A percentile compares a stretch with the other conserved stretches of the same genome.
Evolutionary conservation across 1,284 basidiomycete species (phyloP).

Genomic region (Cronartium quercuum): DNA sequence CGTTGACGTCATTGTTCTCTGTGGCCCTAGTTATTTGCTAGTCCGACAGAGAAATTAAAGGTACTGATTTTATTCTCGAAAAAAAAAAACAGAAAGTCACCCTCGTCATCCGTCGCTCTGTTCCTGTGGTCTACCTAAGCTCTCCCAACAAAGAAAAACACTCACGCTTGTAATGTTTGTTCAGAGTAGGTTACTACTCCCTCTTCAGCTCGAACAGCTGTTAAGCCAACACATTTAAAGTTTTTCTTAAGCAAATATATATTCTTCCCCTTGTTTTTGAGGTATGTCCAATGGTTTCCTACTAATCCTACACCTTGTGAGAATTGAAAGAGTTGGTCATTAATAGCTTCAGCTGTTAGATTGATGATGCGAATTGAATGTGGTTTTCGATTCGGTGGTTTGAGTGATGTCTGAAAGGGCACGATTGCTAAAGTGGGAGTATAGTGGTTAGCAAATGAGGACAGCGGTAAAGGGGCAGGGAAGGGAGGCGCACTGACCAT

Average conservation of each 20-base stretch:
- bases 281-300: background rate
- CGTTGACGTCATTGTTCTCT: too few species aligned
- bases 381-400: background rate
- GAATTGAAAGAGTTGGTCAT: background rate
- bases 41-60: background rate
- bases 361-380: background rate
- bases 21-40: background rate
- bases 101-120: too few species aligned
- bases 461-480: background rate
- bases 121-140: background rate
- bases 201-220: background rate
- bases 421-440: background rate
- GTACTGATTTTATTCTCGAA: background rate
- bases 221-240: background rate
- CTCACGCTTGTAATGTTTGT: background rate
- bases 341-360: background rate
- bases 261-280: background rate
- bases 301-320: background rate
- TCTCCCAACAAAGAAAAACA: background rate
- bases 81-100: background rate
- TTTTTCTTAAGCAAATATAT: background rate
- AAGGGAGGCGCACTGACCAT: background rate
- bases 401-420: background rate
- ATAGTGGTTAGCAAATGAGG: background rate
- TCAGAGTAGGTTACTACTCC: background rate